These are phyloP conservation scores for Penicillium atrosanguineum DNA, from an alignment of 495 filamentous ascomycete species.

Conservation along the genomic window DNA sequence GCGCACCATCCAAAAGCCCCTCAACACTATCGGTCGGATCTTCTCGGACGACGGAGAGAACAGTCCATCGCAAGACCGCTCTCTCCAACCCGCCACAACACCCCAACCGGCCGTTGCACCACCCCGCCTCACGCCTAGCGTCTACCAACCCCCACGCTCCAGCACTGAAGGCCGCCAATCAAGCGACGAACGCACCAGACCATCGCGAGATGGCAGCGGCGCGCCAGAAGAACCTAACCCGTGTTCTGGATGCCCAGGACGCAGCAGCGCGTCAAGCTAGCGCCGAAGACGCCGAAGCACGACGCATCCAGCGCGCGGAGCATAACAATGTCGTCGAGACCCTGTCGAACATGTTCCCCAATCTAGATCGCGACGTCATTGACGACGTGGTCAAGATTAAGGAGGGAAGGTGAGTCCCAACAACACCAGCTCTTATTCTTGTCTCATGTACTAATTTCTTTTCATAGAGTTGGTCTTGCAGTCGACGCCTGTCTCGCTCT, in stretches of 20 bases:
- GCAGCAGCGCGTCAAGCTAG: conserved; percentile 92
- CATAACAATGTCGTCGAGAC: conserved; percentile 90
- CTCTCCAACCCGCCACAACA: conserved; percentile 49
- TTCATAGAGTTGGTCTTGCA: conserved; percentile 73
- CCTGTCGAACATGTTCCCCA: conserved; percentile 88
- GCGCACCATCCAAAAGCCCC: conserved; percentile 84
- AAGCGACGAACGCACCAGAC: conserved; percentile 37
- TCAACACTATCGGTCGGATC: conserved; percentile 94
- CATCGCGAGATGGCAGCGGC: conserved; percentile 10
- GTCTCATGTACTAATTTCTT: conserved; percentile 1
- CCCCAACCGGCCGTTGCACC: conserved; percentile 53
- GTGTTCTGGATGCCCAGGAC: conserved; percentile 65
- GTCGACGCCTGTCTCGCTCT: conserved; percentile 90
- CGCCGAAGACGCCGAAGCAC: conserved; percentile 86
- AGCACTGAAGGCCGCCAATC: conserved; percentile 46
- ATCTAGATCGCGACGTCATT: conserved; percentile 85
- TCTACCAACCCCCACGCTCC: conserved; percentile 49
- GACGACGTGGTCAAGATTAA: conserved; percentile 92
- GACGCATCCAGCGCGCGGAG: conserved; percentile 78
- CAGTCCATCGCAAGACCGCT: conserved; percentile 31
- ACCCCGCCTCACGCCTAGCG: conserved; percentile 57
- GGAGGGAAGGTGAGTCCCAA: conserved; percentile 76
- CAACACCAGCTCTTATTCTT: background rate
- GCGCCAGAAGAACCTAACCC: conserved; percentile 29
- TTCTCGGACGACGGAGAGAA: conserved; percentile 75